Base-by-base conservation (phyloP, 805 yeast species). In the Debaryomyces tyrocola region DNA sequence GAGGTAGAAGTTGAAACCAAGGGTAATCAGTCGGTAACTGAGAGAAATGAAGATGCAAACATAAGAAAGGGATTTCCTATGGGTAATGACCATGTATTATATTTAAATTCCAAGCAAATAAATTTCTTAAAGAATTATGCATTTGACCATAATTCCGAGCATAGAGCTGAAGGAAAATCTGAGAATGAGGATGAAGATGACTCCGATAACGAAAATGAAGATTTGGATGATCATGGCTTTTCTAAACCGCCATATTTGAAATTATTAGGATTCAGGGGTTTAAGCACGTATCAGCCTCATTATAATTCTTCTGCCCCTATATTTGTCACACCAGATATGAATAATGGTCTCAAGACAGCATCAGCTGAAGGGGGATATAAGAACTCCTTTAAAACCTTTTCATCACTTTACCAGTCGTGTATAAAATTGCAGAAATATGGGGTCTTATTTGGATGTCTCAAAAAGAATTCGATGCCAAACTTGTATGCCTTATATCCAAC, bases 391-490 rank as follows among this genome's bases (percentile, higher is more conserved):
- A 67, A 79, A 27, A 84, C 92, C 0, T 78, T 90, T 56, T 73
- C 87, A 0, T 77, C 90, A 0, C 64, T 92, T 10, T 87, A 81
- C 58, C 82, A 80, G 46, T 75, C 83, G 2, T 65, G 94, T 64
- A 59, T 67, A 4, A 73, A 73, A 40, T 69, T 75, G 35, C 57
- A 73, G 2, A 78, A 78, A 55, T 82, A 77, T 55, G 94, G 87
- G 0, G 65, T 92, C 6, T 77, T 87, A 4, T 89, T 90, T 83
- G 92, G 95, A 0, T 80, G 82, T 55, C 55, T 74, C 6, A 77
- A 83, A 47, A 67, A 63, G 38, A 74, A 74, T 41, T 62, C 87
- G 0, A 59, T 74, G 29, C 94, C 96, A 0, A 50, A 66, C 3
- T 50, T 87, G 37, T 83, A 75, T 56, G 80, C 85, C 1, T 54